Base-by-base conservation (phyloP, 2,329 filamentous ascomycete species). In the Fusarium protoensiforme region DNA sequence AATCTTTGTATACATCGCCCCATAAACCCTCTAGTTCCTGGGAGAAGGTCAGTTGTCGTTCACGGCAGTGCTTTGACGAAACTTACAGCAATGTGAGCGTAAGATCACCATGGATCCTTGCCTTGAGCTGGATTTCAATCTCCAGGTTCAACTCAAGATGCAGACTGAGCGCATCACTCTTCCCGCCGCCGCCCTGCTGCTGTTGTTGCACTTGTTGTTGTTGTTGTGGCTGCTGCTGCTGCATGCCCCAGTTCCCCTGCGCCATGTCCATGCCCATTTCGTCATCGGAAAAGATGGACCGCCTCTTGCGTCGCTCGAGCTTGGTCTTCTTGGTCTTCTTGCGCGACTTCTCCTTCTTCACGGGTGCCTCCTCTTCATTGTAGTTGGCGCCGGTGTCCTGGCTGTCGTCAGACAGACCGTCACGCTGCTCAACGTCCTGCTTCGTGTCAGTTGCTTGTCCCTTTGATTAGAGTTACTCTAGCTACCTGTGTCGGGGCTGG, bases 61-160 rank as follows among this genome's bases (percentile, higher is more conserved):
- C 18, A 51, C 24, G 8, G 16, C 3, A 6, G 13, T 29, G 11
- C 54, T 22, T 20, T 5, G 8, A 35, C 16, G 9, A 16, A 57
- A 85, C 87, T 81, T 83, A 89, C 87, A 89, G 82, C 72, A 96
- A 87, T 72, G 91, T 92, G 72, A 96, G 83, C 24, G 93, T 95
- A 74, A 97, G 84, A 84, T 97, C 94, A 79, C 94, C 94, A 77
- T 95, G 91, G 74, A 96, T 95, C 83, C 92, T 92, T 29, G 94
- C 94, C 86, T 96, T 96, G 67, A 96, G 87, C 78, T 94, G 92
- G 71, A 96, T 93, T 82, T 96, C 94, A 61, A 96, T 88, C 75
- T 96, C 94, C 64, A 96, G 85, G 81, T 96, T 96, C 69, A 95
- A 86, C 78, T 96, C 94, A 27, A 96, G 84, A 56, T 91, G 89